phyloP scores from a whole-genome alignment of 192 early-diverging fungal species.

The Coemansia sp. region DNA sequence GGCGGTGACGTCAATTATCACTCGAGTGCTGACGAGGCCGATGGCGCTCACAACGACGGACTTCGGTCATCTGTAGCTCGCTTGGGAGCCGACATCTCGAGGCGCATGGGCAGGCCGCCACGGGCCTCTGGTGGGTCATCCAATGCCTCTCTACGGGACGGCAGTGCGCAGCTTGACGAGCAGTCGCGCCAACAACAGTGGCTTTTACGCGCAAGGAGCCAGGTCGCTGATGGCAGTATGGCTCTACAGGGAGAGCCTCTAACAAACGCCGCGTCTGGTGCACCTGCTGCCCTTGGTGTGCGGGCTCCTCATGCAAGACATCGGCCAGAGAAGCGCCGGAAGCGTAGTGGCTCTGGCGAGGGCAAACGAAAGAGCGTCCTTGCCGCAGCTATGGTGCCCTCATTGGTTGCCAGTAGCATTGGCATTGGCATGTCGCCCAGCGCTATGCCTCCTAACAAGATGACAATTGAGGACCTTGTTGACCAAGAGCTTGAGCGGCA shows the following conservation, averaged over 20 bases:
- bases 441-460: slow-evolving; percentile 50
- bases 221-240: not conserved
- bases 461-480: slow-evolving; percentile 50
- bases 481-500: slow-evolving; percentile 48
- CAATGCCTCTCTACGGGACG: not conserved
- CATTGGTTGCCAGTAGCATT: slow-evolving; percentile 50
- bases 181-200: slow-evolving; percentile 6
- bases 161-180: not conserved
- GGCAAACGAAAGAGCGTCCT: slow-evolving; percentile 28
- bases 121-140: not conserved
- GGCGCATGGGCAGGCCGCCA: slow-evolving; percentile 17
- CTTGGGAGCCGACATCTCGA: slow-evolving; percentile 32
- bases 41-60: slow-evolving; percentile 13
- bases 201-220: not conserved
- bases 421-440: slow-evolving; percentile 55
- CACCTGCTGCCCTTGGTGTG: not conserved
- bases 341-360: slow-evolving; percentile 39
- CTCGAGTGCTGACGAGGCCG: slow-evolving; percentile 6
- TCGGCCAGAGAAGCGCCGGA: slow-evolving; percentile 17
- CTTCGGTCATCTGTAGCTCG: slow-evolving; percentile 32
- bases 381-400: slow-evolving; percentile 50
- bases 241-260: not conserved
- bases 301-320: not conserved
- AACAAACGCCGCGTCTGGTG: not conserved
- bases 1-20: slow-evolving; percentile 8